phyloP scores from a whole-genome alignment of 345 rosid species.

The Brassica rapa region DNA sequence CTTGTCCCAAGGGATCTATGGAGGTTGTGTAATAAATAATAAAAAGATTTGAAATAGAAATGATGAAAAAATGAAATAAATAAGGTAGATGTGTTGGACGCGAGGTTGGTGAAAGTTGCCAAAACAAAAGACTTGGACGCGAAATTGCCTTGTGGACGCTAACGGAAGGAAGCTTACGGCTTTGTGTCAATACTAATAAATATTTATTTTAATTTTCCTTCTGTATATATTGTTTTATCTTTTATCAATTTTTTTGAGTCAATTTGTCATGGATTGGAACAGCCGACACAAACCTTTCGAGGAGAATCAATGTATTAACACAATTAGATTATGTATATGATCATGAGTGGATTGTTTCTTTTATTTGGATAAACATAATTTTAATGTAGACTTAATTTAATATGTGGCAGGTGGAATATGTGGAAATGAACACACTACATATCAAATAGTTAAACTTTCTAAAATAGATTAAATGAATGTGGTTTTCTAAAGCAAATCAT shows the following conservation, averaged over 20 bases:
- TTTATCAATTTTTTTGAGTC: not conserved
- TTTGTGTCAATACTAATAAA: constrained; percentile 31
- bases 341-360: not conserved
- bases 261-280: constrained; percentile 21
- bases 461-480: not conserved
- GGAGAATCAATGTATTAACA: constrained; percentile 32
- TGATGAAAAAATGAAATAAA: constrained; percentile 35
- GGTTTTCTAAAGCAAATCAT: constrained; percentile 7
- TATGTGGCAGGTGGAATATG: constrained; percentile 5
- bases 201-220: not conserved
- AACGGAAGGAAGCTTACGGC: constrained; percentile 24
- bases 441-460: not conserved
- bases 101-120: constrained; percentile 44
- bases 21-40: constrained; percentile 42
- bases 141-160: constrained; percentile 30
- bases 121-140: constrained; percentile 32
- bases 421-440: not conserved
- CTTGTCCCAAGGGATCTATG: constrained; percentile 32
- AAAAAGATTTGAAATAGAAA: constrained; percentile 13
- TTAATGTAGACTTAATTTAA: not conserved
- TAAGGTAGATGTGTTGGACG: constrained; percentile 45
- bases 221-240: not conserved
- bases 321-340: not conserved
- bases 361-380: not conserved
- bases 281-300: constrained; percentile 38